phyloP scores from a whole-genome alignment of 2,329 filamentous ascomycete genomes.

The Myotisia sp. region DNA sequence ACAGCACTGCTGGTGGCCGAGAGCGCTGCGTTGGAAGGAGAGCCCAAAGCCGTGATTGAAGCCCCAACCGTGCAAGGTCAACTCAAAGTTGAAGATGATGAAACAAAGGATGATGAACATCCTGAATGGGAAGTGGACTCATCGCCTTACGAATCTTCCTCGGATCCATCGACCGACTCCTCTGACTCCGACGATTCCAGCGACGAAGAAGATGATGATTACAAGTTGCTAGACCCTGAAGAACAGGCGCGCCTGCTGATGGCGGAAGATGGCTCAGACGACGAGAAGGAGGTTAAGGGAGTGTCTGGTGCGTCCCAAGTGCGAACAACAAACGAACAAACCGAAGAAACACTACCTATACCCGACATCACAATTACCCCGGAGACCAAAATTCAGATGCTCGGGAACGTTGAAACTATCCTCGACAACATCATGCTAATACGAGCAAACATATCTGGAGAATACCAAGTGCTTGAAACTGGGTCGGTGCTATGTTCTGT shows the following conservation, averaged over 20 bases:
- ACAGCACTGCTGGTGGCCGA: conserved; percentile 3
- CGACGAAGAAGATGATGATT: conserved; percentile 41
- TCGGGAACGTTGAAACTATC: conserved; percentile 62
- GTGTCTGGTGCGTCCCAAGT: conserved; percentile 37
- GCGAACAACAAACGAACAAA: conserved; percentile 67
- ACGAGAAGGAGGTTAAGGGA: conserved; percentile 52
- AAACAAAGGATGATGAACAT: conserved; percentile 21
- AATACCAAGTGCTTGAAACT: conserved; percentile 70
- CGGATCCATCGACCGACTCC: conserved; percentile 36
- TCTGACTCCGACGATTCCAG: conserved; percentile 50
- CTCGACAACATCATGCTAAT: conserved; percentile 69
- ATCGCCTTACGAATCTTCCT: conserved; percentile 56
- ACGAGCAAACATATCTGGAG: conserved; percentile 62
- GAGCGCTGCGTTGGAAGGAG: conserved; percentile 1
- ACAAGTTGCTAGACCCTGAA: conserved; percentile 62
- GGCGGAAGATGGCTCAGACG: conserved; percentile 67
- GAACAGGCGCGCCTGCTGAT: conserved; percentile 76
- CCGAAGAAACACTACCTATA: conserved; percentile 51
- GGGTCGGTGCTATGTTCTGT: conserved; percentile 71
- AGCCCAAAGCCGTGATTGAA: conserved; percentile 3
- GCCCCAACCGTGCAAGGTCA: too few relatives aligned
- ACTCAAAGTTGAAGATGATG: conserved; percentile 8
- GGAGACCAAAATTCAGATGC: conserved; percentile 59
- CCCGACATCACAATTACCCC: conserved; percentile 65
- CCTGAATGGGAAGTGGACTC: conserved; percentile 79